phyloP scores from a whole-genome alignment of 108 stramenopile species.

The Skeletonema grethae region DNA sequence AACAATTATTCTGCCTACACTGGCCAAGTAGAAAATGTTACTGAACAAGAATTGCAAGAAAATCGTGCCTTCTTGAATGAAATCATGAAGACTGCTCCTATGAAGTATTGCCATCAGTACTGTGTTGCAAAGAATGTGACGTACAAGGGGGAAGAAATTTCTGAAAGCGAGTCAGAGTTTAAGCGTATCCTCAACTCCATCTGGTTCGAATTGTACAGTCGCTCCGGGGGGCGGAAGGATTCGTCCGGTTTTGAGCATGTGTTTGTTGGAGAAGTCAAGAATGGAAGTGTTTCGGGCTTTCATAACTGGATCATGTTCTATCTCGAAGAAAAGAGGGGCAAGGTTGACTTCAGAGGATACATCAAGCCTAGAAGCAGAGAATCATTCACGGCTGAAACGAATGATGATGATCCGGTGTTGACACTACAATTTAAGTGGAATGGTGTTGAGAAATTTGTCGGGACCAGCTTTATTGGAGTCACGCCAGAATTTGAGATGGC shows the following conservation, averaged over 20 bases:
- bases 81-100: constrained; percentile 83
- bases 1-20: constrained; percentile 81
- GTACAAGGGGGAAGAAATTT: constrained; percentile 51
- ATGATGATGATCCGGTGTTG: constrained; percentile 74
- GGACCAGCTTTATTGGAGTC: constrained; percentile 79
- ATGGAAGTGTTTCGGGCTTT: constrained; percentile 75
- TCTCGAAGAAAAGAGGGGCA: constrained; percentile 80
- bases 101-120: constrained; percentile 91
- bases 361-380: constrained; percentile 69
- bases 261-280: constrained; percentile 90
- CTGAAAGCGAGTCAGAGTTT: constrained; percentile 57
- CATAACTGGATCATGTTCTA: constrained; percentile 96
- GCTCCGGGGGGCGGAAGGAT: constrained; percentile 59
- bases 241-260: constrained; percentile 94
- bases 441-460: constrained; percentile 85
- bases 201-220: constrained; percentile 90
- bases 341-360: constrained; percentile 86
- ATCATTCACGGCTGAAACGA: constrained; percentile 60
- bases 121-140: constrained; percentile 50
- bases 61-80: constrained; percentile 66
- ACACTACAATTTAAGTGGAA: constrained; percentile 90
- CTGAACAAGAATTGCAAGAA: constrained; percentile 67
- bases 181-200: constrained; percentile 67
- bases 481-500: constrained; percentile 94
- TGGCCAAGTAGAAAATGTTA: constrained; percentile 66